Percentiles rank a stretch among this genome's conserved stretches.
phyloP scores from a whole-genome alignment of 371 early-diverging fungal genomes.

The Haplosporangium sp. region DNA sequence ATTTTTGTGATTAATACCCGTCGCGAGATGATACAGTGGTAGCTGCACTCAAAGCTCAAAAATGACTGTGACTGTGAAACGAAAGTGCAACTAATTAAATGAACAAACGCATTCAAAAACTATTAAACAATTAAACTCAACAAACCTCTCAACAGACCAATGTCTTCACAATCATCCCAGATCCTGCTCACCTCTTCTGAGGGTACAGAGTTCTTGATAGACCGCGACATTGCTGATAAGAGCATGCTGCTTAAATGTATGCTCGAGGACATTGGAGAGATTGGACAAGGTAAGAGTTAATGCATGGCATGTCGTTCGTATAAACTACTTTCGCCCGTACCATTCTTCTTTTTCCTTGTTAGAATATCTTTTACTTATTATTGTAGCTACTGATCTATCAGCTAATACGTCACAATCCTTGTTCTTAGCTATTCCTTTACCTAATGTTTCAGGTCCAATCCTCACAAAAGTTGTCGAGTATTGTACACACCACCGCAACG shows the following conservation, averaged over 20 bases:
- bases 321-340: too few species aligned
- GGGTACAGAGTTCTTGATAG: slow-evolving; percentile 77
- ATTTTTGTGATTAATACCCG: too few species aligned
- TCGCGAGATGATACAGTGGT: too few species aligned
- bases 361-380: too few species aligned
- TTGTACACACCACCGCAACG: slow-evolving; percentile 85
- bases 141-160: not conserved
- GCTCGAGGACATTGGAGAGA: slow-evolving; percentile 80
- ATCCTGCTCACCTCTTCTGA: slow-evolving; percentile 70
- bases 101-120: slow-evolving; percentile 6
- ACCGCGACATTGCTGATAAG: slow-evolving; percentile 80
- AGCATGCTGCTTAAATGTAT: slow-evolving; percentile 87
- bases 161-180: slow-evolving; percentile 22
- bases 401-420: not conserved
- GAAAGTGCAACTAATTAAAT: not conserved
- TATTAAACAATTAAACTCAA: not conserved
- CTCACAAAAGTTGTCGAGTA: slow-evolving; percentile 86
- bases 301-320: too few species aligned
- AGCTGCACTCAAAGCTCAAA: too few species aligned
- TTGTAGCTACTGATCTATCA: not conserved
- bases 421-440: slow-evolving; percentile 75
- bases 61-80: not conserved
- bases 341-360: too few species aligned
- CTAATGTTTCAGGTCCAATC: slow-evolving; percentile 89
- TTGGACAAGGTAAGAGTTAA: slow-evolving; percentile 58